Base-by-base conservation (phyloP, 2,329 filamentous ascomycete genomes). In the Claviceps capensis region DNA sequence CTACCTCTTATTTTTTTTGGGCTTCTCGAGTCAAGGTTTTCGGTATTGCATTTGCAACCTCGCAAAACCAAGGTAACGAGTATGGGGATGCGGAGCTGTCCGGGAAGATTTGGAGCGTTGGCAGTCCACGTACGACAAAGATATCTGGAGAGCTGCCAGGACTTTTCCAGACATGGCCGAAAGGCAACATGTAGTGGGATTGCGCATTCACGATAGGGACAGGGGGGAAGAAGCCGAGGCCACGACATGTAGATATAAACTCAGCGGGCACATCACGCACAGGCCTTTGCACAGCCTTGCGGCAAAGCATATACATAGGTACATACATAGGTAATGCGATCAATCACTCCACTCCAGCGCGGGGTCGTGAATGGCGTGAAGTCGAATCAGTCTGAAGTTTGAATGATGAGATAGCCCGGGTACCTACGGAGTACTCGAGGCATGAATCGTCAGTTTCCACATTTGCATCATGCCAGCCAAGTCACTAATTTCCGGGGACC, bases 331-430 rank as follows among this genome's bases (percentile, higher is more conserved):
- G 1, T 26, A 14, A 43, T 22, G 14, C n/a, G n/a, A 47, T 14
- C 7, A 36, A 6, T 47, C 44, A 14, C n/a, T 30, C 36, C 51
- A 49, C 51, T 52, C 52, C 52, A 55, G n/a, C 38, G 38, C 19
- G 23, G 30, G 30, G 30, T 11, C 9, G 11, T 34, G 30, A 34
- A 11, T 11, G 30, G 30, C 30, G 30, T 11, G 9, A 34, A 11
- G 30, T 34, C 30, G 11, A 34, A 34, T 34, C 30, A 34, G 30
- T 34, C 30, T 11, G 30, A 30, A 34, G 22, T 22, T 4, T 22
- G 22, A 22, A 22, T 22, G 22, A 22, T 34, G 30, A 26, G 26
- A 34, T 11, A 4, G 30, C 9, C 9, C 9, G 30, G 30, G 30
- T 34, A 34, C 30, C 9, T 1, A 1, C 17, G n/a, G n/a, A n/a